Percentiles rank a stretch among this genome's conserved stretches.
Conservation (phyloP, 208 protist species). For the Trichomonas tenax region DNA sequence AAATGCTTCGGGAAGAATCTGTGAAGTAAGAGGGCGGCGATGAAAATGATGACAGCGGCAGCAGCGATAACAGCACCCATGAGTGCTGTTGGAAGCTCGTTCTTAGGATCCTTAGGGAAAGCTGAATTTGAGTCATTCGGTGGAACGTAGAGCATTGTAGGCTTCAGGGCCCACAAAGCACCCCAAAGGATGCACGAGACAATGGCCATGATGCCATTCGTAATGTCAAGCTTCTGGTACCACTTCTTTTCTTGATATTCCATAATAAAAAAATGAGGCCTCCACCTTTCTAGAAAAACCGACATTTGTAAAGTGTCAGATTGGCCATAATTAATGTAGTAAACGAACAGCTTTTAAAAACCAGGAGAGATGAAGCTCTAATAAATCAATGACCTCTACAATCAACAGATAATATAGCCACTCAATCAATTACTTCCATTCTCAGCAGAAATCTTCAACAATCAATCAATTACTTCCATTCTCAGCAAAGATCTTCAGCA, state of each 20-base stretch:
- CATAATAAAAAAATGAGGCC: not conserved
- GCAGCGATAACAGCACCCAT: not conserved
- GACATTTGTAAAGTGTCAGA: too few relatives aligned
- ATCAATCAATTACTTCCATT: too few relatives aligned
- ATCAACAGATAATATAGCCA: too few relatives aligned
- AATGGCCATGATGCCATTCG: not conserved
- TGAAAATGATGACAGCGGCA: not conserved
- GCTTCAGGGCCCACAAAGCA: not conserved
- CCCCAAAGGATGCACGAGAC: not conserved
- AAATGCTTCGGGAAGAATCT: not conserved
- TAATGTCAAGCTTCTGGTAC: not conserved
- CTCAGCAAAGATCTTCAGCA: too few relatives aligned
- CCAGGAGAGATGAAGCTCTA: too few relatives aligned
- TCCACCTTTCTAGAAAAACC: too few relatives aligned
- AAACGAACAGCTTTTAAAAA: too few relatives aligned
- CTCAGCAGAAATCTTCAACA: too few relatives aligned
- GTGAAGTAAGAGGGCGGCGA: not conserved
- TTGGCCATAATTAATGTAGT: too few relatives aligned
- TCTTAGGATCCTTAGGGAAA: not conserved
- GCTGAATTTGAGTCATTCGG: not conserved
- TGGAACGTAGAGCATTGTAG: not conserved
- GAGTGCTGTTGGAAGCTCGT: not conserved
- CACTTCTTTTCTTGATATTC: not conserved
- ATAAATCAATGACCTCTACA: too few relatives aligned
- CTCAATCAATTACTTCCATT: too few relatives aligned